Evolutionary conservation across 805 yeast species (phyloP), one percentile per base, ranked within the genome.

Genomic region (Blastobotrys mokoenaii): DNA sequence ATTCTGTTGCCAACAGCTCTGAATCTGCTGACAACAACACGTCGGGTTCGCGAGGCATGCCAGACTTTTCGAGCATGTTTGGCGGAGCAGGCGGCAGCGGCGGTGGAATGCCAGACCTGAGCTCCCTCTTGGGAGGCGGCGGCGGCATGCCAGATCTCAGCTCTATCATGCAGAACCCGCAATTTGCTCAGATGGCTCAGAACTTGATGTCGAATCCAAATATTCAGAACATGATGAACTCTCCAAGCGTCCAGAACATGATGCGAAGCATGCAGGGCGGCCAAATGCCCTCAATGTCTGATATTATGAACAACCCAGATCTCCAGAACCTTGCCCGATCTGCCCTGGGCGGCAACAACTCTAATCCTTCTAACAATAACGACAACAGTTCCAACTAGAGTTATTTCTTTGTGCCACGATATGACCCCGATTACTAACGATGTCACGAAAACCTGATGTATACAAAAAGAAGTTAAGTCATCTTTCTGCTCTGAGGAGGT

Each of bases 101-200:
- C 78, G 38, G 38, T 34, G 38, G 38, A 17, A 9, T 34, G 69
- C 79, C 84, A 55, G 72, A 76, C 52, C 69, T 86, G 46, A 70
- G 77, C 42, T 77, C 80, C 30, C 63, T 88, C 68, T 73, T 88
- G 80, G 41, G 30, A 5, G 40, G 41, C 29, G 43, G 37, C 14
- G 37, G 37, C 9, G 43, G 43, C 4, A 16, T 30, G 25, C 36
- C 37, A 6, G 43, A 40, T 17, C 20, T 40, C 15, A 31, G 37
- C 43, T 16, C 29, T 15, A 31, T 40, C 25, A 73, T 89, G 81
- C 80, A 75, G 65, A 88, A 89, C 66, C 98, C 98, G n/a, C 90
- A 82, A 65, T 65, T 90, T 50, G 82, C 82, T 82, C 84, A 82
- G 64, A 88, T 88, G 63, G 95, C 95, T 38, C 89, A 84, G 65